Base-by-base conservation (phyloP, 768 basidiomycete genomes). In the Leccinum sublutescens region DNA sequence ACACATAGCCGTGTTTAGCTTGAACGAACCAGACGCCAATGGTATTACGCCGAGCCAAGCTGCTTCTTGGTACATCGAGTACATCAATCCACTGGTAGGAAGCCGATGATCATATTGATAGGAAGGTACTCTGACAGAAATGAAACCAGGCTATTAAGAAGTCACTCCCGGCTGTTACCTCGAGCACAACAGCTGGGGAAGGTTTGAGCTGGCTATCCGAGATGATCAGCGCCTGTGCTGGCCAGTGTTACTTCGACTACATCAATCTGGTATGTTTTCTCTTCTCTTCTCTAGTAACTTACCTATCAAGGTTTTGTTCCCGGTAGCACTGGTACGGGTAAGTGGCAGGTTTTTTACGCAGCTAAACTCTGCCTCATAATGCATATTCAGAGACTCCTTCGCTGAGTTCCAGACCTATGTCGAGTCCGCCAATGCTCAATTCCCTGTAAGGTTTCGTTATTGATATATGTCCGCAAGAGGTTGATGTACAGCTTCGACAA, bases 101-200 rank as follows among this genome's bases (percentile, higher is more conserved):
- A 48, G n/a, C 27, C 2, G 2, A 15, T 54, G n/a, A 21, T 33
- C 15, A 25, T 23, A 49, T 27, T 25, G 4, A 9, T 17, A 17
- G 8, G 40, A 40, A 4, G n/a, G 9, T 21, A 14, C 2, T 5
- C 36, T 62, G 2, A 64, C 7, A 10, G 3, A 15, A 54, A 47
- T 1, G 23, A 23, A 57, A 50, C 33, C 43, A 76, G 76, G 10
- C 69, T 1, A 74, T 77, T 43, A 74, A 74, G 68, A 77, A 75
- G 54, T 76, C 76, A 2, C 72, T 77, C 31, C 76, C 76, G 5
- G 71, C 76, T 0, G 68, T 77, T 8, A 71, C 75, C 10, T 74
- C 76, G 19, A 75, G 74, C n/a, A 55, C 59, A 11, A 27, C 55
- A 6, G 21, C 75, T 34, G 75, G 75, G 2, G 48, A 76, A 56